Evolutionary conservation across 495 filamentous ascomycete genomes (phyloP), one percentile per base, ranked within the genome.

Genomic region (Hypoxylon intermedium): DNA sequence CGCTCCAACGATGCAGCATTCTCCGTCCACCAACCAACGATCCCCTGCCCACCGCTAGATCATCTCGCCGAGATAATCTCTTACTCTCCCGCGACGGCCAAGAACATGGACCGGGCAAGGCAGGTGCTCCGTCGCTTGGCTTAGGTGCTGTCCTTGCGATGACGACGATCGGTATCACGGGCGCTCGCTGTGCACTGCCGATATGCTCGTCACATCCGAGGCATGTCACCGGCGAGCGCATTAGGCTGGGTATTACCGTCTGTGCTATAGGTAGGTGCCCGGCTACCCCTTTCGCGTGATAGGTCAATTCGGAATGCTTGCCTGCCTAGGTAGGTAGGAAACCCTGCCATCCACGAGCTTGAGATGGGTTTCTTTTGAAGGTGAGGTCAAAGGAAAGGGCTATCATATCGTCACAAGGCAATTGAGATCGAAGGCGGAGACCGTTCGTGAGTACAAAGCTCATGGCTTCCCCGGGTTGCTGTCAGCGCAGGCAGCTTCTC

Each of bases 151-250:
- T n/a, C n/a, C n/a, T n/a, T n/a, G n/a, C 46, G 12, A 20, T 23
- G 44, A 31, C 47, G 54, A 41, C 50, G 54, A 59, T 59, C 54
- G 42, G 7, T 52, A 46, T 65, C 55, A 65, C 61, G 49, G 54
- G 61, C 60, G 44, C 30, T 30, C 16, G 36, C 15, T 31, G 34
- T 47, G 43, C 24, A 50, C n/a, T n/a, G 49, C 61, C 49, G 44
- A 21, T 37, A 36, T 37, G 38, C 43, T 51, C 45, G 26, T 58
- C 49, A 65, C 61, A 59, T 59, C 61, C 61, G 61, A 65, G 61
- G 61, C 45, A 54, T 44, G 49, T 38, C 50, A 55, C 37, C 40
- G 20, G 9, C 45, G 23, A 55, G 48, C 49, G 11, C 41, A 5
- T 44, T 15, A 9, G 24, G 36, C 19, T 16, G 12, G 11, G 34